Evolutionary conservation across 805 yeast genomes (phyloP).

Genomic region (Zygoascus tannicola): DNA sequence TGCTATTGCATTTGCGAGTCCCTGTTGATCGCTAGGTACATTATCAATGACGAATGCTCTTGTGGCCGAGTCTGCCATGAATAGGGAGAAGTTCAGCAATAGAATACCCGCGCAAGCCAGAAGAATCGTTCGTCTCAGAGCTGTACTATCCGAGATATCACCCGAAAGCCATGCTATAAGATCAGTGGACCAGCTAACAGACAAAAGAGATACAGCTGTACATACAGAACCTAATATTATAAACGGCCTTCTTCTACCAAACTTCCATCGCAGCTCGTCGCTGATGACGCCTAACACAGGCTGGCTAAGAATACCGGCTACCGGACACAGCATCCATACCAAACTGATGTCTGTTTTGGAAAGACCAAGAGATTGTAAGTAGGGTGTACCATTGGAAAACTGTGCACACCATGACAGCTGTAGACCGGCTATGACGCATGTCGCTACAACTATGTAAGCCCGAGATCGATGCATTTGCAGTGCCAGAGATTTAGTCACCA

Average conservation of each 20-base stretch:
- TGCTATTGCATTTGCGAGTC: constrained; percentile 56
- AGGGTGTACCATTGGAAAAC: constrained; percentile 56
- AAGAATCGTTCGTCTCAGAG: constrained; percentile 34
- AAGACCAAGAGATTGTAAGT: constrained; percentile 50
- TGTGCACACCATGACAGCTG: constrained; percentile 61
- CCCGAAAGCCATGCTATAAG: constrained; percentile 30
- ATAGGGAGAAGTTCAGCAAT: constrained; percentile 47
- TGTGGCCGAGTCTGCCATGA: constrained; percentile 50
- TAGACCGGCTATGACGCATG: constrained; percentile 45
- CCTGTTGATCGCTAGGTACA: constrained; percentile 48
- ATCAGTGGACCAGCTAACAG: constrained; percentile 38
- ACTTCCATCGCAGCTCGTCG: constrained; percentile 37
- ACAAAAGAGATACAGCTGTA: constrained; percentile 37
- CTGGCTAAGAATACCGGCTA: constrained; percentile 54
- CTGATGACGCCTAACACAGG: constrained; percentile 53
- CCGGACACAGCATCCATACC: constrained; percentile 61
- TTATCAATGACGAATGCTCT: constrained; percentile 56
- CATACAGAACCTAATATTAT: constrained; percentile 46
- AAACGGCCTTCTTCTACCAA: constrained; percentile 50
- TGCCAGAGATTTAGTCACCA: no score
- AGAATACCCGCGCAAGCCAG: constrained; percentile 48
- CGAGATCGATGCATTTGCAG: constrained; percentile 7
- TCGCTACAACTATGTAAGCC: constrained; percentile 36
- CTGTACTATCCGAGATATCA: constrained; percentile 13
- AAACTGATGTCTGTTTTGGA: constrained; percentile 47